Conservation (phyloP, 805 yeast species). For the Clavispora carvajalis region DNA sequence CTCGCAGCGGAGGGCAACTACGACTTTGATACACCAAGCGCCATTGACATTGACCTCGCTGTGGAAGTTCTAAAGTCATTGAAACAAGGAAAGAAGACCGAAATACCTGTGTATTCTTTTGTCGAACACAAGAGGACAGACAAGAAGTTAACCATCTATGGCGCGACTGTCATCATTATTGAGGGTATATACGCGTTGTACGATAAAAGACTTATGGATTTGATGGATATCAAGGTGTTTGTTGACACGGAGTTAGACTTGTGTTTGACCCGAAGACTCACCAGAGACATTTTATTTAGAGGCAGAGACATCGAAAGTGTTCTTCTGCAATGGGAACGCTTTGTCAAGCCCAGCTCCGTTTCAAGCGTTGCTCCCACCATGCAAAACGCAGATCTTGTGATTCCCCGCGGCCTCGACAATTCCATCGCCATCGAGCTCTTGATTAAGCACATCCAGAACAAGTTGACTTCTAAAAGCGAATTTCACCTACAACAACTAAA, state of each 20-base stretch:
- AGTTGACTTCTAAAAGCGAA: conserved; percentile 57
- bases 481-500: conserved; percentile 63
- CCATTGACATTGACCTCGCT: conserved; percentile 73
- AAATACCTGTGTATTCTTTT: conserved; percentile 51
- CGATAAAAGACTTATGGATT: conserved; percentile 58
- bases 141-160: conserved; percentile 72
- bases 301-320: conserved; percentile 83
- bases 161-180: conserved; percentile 87
- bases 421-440: conserved; percentile 72
- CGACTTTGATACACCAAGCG: conserved; percentile 86
- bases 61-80: conserved; percentile 57
- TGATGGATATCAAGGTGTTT: conserved; percentile 83
- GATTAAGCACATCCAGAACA: conserved; percentile 73
- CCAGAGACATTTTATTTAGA: conserved; percentile 79
- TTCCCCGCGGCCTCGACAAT: conserved; percentile 90
- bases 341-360: conserved; percentile 90
- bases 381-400: conserved; percentile 74
- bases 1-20: conserved; percentile 64
- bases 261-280: conserved; percentile 82
- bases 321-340: conserved; percentile 81
- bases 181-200: conserved; percentile 88
- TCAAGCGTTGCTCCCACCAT: conserved; percentile 69
- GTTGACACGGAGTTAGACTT: conserved; percentile 94
- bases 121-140: conserved; percentile 63
- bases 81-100: conserved; percentile 56